These are phyloP conservation scores for Medicago lupulina DNA, from an alignment of 306 rosid genomes.

Conservation along the genomic window DNA sequence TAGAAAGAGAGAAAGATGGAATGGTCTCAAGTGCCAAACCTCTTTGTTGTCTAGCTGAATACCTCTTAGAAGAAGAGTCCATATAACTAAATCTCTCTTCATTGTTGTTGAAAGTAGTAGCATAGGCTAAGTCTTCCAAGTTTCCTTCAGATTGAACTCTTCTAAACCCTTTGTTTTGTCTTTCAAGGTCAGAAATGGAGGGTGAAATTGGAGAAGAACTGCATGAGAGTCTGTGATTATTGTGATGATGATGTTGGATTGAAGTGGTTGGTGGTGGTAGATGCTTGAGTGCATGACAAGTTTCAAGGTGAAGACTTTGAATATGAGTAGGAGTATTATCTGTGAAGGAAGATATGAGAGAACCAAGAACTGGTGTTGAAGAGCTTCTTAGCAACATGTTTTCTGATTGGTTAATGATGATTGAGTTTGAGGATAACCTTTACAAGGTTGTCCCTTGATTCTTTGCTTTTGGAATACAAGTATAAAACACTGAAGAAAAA, in stretches of 20 bases:
- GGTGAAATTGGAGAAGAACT: conserved; percentile 82
- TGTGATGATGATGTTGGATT: conserved; percentile 13
- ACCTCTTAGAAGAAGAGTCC: conserved; percentile 39
- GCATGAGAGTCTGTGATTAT: conserved; percentile 50
- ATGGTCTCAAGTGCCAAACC: conserved; percentile 59
- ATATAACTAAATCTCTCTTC: conserved; percentile 45
- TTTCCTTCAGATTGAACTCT: conserved; percentile 90
- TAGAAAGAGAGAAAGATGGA: conserved; percentile 53
- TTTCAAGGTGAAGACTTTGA: conserved; percentile 45
- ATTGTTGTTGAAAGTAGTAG: conserved; percentile 43
- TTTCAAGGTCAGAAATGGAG: conserved; percentile 53
- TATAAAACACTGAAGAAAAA: neutral
- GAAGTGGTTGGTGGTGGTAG: conserved; percentile 46
- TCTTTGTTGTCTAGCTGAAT: conserved; percentile 42
- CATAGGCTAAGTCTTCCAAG: conserved; percentile 60
- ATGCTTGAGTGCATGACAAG: conserved; percentile 45
- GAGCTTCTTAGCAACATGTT: conserved; percentile 83
- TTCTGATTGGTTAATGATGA: conserved; percentile 13
- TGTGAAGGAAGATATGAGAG: conserved; percentile 62
- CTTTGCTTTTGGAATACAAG: conserved; percentile 1
- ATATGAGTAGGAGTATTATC: conserved; percentile 52
- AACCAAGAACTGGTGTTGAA: conserved; percentile 88
- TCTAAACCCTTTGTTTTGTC: conserved; percentile 55
- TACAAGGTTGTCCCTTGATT: conserved; percentile 22
- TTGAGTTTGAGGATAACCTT: conserved; percentile 9